Evolutionary conservation across 129 eudicot species (phyloP), one percentile per base, ranked within the genome.

Genomic region (Arctium minus): DNA sequence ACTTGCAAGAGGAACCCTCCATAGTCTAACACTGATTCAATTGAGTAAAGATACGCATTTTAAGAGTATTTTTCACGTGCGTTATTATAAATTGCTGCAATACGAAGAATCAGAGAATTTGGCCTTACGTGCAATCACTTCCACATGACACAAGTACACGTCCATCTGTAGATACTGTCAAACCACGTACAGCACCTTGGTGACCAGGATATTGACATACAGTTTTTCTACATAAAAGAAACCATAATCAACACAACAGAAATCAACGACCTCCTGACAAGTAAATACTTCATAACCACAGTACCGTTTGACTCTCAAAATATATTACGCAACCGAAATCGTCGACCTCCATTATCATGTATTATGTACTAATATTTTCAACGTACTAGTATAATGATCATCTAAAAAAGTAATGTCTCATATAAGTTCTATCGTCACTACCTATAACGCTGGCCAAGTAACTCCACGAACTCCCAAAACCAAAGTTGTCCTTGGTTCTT

Each of bases 111-210:
- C 3, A 30, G 6, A 65, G 75, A 73, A 15, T 35, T 32, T 65
- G n/a, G 74, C n/a, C 95, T 87, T 89, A 93, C 98, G 95, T 96
- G 93, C 95, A 89, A 91, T 96, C 98, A 31, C 87, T 86, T 85
- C 99, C 99, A 81, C 99, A 96, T 42, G 99, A 96, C 35, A 96
- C 98, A 78, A 96, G 95, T 81, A 91, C 72, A 75, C 89, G 86
- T 53, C 99, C 99, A 85, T 96, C 97, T 39, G 98, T 91, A 72
- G 99, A 96, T 65, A 83, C 97, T 9, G 99, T 87, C 77, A 96
- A 53, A 77, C 99, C 99, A 50, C 85, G 84, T 29, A 96, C 99
- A 40, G 94, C 91, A 84, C 97, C 97, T 86, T 89, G 90, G 86
- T 93, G 98, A 67, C 99, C 99, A 86, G 92, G 76, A 91, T 88